Conservation (phyloP, 1,284 basidiomycete genomes). For the Erythrobasidium hasegawianum region DNA sequence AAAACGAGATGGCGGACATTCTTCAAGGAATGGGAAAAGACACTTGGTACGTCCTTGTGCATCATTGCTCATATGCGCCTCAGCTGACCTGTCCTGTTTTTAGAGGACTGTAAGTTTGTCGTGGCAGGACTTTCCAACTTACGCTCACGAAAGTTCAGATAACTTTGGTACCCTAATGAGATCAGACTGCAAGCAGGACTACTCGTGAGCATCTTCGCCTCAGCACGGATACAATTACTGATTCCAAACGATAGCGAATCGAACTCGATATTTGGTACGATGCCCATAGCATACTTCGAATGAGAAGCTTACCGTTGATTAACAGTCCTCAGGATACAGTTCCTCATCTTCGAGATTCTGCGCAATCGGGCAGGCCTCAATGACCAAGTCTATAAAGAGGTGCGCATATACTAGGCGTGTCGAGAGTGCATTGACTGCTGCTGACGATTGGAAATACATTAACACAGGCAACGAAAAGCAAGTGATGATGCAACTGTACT, state of each 20-base stretch:
- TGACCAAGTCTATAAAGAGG: conserved; percentile 76
- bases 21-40: conserved; percentile 68
- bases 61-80: background rate
- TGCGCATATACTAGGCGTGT: background rate
- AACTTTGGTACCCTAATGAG: conserved; percentile 97
- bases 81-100: conserved; percentile 47
- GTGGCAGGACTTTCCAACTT: no score
- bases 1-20: conserved; percentile 91
- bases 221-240: background rate
- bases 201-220: conserved; percentile 53
- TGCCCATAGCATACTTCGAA: no score
- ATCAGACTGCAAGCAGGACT: conserved; percentile 72
- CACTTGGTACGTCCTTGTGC: conserved; percentile 41
- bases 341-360: conserved; percentile 92
- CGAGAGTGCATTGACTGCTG: background rate
- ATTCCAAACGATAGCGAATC: conserved; percentile 56
- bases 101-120: conserved; percentile 63
- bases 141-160: conserved; percentile 47
- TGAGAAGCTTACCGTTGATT: no score
- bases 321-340: conserved; percentile 59
- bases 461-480: no score
- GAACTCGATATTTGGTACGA: conserved; percentile 91
- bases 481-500: no score
- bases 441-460: no score
- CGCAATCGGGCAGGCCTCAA: conserved; percentile 90